phyloP scores from a whole-genome alignment of 768 basidiomycete species.

The Podaxis sp. region DNA sequence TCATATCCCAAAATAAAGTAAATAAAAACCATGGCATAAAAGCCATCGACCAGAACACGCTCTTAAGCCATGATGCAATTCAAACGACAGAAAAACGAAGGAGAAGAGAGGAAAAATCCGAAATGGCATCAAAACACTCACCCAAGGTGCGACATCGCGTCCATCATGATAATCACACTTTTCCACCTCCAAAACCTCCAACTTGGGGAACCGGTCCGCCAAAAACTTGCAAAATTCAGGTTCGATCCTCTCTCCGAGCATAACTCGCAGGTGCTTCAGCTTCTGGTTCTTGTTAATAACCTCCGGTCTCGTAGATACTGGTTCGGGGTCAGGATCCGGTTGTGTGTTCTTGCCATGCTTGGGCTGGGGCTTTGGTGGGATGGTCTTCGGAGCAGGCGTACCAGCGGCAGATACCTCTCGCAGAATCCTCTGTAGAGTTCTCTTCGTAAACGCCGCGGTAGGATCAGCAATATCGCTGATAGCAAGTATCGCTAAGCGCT shows the following conservation, averaged over 20 bases:
- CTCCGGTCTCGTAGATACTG: background rate
- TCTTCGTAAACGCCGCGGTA: conserved; percentile 32
- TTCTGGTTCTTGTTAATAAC: conserved; percentile 17
- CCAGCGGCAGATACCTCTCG: conserved; percentile 25
- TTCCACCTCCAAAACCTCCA: conserved; percentile 42
- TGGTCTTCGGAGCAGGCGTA: conserved; percentile 11
- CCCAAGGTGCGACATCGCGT: conserved; percentile 39
- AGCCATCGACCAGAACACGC: conserved; percentile 23
- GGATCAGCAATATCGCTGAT: conserved; percentile 33
- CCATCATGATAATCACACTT: conserved; percentile 42
- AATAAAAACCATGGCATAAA: background rate
- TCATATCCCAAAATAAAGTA: background rate
- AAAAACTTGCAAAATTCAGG: conserved; percentile 32
- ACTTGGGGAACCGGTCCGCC: conserved; percentile 31
- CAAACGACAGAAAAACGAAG: background rate
- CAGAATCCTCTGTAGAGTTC: conserved; percentile 33
- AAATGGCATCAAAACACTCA: conserved; percentile 21
- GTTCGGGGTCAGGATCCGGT: background rate
- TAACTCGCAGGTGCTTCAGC: conserved; percentile 34
- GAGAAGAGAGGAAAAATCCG: background rate
- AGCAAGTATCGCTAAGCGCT: conserved; percentile 35
- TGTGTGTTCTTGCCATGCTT: background rate
- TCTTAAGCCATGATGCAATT: conserved; percentile 22
- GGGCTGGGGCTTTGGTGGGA: conserved; percentile 10
- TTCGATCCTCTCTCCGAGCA: conserved; percentile 40